Evolutionary conservation across 2,329 filamentous ascomycete species (phyloP).

Genomic region (Fusarium sacchari): DNA sequence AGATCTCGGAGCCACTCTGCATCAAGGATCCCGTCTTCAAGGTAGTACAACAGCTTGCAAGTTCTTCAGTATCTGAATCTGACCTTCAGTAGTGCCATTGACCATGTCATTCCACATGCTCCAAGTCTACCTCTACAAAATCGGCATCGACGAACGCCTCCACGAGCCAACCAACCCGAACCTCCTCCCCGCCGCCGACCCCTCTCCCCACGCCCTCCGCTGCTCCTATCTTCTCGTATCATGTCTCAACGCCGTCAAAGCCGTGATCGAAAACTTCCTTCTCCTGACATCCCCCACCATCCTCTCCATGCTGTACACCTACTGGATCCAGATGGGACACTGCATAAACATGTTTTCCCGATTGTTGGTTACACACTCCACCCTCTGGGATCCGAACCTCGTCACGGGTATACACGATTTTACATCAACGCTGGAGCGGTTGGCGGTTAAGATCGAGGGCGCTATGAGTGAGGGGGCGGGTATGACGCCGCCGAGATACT

Average conservation of each 20-base stretch:
- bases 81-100: neutral
- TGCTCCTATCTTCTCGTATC: conserved; percentile 3
- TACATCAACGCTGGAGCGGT: neutral
- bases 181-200: neutral
- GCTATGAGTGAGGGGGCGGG: conserved; percentile 4
- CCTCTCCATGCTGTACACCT: conserved; percentile 8
- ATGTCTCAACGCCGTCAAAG: conserved; percentile 16
- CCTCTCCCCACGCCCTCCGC: neutral
- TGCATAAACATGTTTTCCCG: conserved; percentile 17
- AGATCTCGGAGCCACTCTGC: neutral
- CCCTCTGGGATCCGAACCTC: conserved; percentile 11
- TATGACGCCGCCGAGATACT: neutral
- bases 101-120: conserved; percentile 3
- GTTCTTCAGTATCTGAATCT: neutral
- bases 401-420: conserved; percentile 4
- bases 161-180: neutral
- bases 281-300: neutral
- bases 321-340: conserved; percentile 18
- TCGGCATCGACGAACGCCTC: conserved; percentile 10
- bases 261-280: neutral
- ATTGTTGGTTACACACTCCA: conserved; percentile 1
- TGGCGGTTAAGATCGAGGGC: neutral
- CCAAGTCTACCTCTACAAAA: conserved; percentile 7
- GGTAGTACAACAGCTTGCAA: neutral
- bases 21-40: neutral